These are phyloP conservation scores for Wickerhamomyces sp. DNA, from an alignment of 1,139 yeast species.

Conservation along the genomic window DNA sequence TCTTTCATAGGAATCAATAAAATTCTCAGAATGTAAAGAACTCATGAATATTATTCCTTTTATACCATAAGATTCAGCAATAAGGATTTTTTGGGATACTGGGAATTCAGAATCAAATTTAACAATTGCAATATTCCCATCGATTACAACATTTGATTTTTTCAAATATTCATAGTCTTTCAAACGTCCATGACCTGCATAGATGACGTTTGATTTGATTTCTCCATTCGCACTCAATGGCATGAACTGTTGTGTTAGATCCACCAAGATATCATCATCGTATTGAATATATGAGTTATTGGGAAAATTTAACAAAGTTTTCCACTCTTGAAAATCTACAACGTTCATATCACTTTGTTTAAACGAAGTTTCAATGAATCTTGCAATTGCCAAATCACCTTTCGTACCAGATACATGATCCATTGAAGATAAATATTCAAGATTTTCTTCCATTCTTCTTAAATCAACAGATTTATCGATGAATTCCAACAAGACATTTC, in stretches of 20 bases:
- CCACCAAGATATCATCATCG: constrained; percentile 30
- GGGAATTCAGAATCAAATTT: constrained; percentile 49
- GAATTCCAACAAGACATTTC: constrained; percentile 42
- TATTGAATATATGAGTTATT: constrained; percentile 30
- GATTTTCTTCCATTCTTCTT: constrained; percentile 57
- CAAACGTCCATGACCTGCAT: constrained; percentile 60
- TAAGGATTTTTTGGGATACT: constrained; percentile 46
- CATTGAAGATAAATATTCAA: constrained; percentile 75
- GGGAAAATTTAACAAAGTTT: constrained; percentile 59
- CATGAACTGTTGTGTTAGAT: constrained; percentile 51
- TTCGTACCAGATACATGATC: constrained; percentile 86
- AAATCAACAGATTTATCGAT: constrained; percentile 48
- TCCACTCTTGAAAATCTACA: constrained; percentile 46
- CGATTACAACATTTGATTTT: constrained; percentile 29
- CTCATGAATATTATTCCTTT: constrained; percentile 47
- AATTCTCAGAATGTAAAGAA: constrained; percentile 21
- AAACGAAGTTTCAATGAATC: constrained; percentile 57
- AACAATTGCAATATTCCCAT: constrained; percentile 50
- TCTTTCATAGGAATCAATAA: constrained; percentile 48
- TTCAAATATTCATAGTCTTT: constrained; percentile 49
- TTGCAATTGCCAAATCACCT: constrained; percentile 71
- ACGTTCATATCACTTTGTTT: constrained; percentile 48
- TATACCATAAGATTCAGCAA: constrained; percentile 49
- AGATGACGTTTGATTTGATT: constrained; percentile 46
- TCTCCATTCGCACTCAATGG: constrained; percentile 63